Conservation (phyloP, 2,329 filamentous ascomycete genomes). For the Pochonia chlamydosporia region DNA sequence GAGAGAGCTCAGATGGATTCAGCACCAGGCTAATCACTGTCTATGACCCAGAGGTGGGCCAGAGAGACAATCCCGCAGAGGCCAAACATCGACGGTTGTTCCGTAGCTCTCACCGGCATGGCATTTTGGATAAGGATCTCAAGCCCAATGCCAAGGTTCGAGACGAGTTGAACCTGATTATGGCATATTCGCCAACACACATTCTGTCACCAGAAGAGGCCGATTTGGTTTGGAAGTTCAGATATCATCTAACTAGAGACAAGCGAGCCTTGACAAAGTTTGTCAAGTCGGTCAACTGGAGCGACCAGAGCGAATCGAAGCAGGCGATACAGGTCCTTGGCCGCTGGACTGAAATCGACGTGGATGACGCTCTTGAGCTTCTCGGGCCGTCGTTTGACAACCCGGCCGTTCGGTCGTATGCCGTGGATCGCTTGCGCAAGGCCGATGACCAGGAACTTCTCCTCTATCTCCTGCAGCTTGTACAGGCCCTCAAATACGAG, state of each 20-base stretch:
- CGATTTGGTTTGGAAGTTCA: constrained; percentile 94
- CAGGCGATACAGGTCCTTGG: constrained; percentile 86
- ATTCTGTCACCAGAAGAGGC: constrained; percentile 85
- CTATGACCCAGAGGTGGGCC: constrained; percentile 89
- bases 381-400: constrained; percentile 91
- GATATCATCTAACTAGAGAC: constrained; percentile 87
- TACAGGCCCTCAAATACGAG: constrained; percentile 94
- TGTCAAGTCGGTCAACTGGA: constrained; percentile 96
- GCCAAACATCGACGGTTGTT: constrained; percentile 90
- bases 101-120: constrained; percentile 81
- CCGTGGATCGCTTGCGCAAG: constrained; percentile 85
- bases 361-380: constrained; percentile 92
- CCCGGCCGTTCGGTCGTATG: constrained; percentile 80
- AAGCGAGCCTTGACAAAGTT: constrained; percentile 94
- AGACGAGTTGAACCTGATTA: constrained; percentile 85
- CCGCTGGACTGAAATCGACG: constrained; percentile 94
- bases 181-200: constrained; percentile 90
- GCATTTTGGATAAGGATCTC: constrained; percentile 89
- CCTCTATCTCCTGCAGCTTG: constrained; percentile 86
- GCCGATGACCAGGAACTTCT: constrained; percentile 88
- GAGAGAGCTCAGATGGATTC: constrained; percentile 40
- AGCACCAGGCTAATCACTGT: constrained; percentile 69
- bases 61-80: constrained; percentile 87
- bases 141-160: constrained; percentile 95
- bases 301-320: constrained; percentile 74